Conservation (phyloP, 139 green algal species). For the Klebsormidium nitens region DNA sequence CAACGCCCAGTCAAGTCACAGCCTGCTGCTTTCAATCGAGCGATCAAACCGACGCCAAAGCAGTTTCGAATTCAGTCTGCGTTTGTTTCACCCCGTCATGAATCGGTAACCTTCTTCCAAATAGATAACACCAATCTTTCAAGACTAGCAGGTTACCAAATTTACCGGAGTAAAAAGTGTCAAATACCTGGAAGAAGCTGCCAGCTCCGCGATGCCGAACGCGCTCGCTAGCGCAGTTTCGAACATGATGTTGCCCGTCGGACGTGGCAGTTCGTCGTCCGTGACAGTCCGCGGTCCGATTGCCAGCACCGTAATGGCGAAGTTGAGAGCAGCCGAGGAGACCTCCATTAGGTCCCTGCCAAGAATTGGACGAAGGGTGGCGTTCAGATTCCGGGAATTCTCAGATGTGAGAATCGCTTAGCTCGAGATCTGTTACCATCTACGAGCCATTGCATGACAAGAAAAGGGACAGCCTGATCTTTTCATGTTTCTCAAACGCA, state of each 20-base stretch:
- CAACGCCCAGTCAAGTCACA: neutral
- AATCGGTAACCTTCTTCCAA: neutral
- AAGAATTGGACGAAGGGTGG: neutral
- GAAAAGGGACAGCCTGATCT: too few relatives aligned
- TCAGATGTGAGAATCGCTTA: too few relatives aligned
- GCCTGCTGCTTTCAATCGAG: neutral
- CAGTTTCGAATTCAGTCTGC: neutral
- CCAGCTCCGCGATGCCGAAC: neutral
- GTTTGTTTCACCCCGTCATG: neutral
- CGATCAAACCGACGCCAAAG: neutral
- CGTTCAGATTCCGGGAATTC: slow-evolving; percentile 1
- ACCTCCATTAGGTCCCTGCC: too few relatives aligned
- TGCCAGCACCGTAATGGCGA: neutral
- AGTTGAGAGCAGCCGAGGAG: neutral
- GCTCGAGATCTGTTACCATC: too few relatives aligned
- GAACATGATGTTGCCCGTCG: neutral
- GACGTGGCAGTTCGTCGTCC: neutral
- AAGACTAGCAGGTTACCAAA: neutral
- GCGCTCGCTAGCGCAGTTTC: neutral
- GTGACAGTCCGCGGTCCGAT: neutral
- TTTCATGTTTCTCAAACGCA: too few relatives aligned
- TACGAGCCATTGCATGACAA: too few relatives aligned
- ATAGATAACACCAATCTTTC: neutral
- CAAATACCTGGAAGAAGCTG: neutral
- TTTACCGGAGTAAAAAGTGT: neutral